Conservation (phyloP, 108 stramenopile species). For the Pseudonitzschia multistriata region DNA sequence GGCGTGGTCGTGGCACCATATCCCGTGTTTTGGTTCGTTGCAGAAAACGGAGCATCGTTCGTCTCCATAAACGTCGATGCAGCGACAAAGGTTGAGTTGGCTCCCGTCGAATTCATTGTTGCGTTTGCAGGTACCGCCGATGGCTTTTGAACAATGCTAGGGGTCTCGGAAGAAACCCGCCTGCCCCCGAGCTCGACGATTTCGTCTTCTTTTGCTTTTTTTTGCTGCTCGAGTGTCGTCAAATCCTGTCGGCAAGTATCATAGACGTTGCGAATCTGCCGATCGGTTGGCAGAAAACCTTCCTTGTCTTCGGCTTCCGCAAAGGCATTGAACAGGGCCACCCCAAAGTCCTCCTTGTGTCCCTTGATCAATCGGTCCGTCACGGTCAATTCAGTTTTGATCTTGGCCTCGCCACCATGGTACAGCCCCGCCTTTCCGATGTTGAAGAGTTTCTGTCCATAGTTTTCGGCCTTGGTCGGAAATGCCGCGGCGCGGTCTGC, state of each 20-base stretch:
- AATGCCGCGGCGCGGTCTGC: slow-evolving; percentile 57
- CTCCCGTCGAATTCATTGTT: no score
- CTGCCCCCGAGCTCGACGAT: slow-evolving; percentile 22
- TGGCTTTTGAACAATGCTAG: slow-evolving; percentile 5
- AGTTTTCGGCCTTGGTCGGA: slow-evolving; percentile 53
- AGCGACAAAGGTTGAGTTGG: neutral
- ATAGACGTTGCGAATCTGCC: slow-evolving; percentile 73
- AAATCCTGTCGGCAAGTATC: slow-evolving; percentile 66
- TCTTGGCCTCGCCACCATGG: slow-evolving; percentile 66
- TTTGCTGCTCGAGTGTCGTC: slow-evolving; percentile 41
- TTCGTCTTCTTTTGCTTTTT: slow-evolving; percentile 29
- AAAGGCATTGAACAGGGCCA: slow-evolving; percentile 55
- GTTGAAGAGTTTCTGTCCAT: slow-evolving; percentile 64
- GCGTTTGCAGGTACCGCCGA: neutral
- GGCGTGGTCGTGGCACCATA: neutral
- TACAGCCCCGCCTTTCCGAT: slow-evolving; percentile 61
- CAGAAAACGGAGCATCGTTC: no score
- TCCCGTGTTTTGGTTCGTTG: neutral
- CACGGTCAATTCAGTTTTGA: slow-evolving; percentile 67
- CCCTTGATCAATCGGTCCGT: slow-evolving; percentile 57
- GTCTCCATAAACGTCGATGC: no score
- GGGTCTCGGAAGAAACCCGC: neutral
- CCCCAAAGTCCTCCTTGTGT: slow-evolving; percentile 77
- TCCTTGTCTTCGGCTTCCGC: slow-evolving; percentile 68
- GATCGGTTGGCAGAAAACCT: slow-evolving; percentile 75